Base-by-base conservation (phyloP, 2,329 filamentous ascomycete species). In the Neocatenulostroma microsporum region DNA sequence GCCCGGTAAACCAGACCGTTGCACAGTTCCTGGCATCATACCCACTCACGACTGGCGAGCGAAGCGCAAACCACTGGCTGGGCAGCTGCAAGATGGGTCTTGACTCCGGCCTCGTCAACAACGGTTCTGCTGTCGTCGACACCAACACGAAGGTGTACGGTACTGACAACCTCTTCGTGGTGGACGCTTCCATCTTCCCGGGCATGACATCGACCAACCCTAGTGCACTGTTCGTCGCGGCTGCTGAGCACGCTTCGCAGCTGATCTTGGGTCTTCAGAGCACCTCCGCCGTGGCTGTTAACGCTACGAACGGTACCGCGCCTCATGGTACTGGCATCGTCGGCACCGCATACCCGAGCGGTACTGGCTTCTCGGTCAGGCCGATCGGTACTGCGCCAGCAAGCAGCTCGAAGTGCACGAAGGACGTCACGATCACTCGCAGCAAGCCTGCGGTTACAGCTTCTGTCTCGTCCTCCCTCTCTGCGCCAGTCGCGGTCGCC, bases 131-230 rank as follows among this genome's bases (percentile, higher is more conserved):
- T 0, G 69, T 72, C 6, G 62, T 73, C 1, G 68, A 73, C 41
- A 59, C 63, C 19, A 66, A 66, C 52, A 67, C 69, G 34, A 61
- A 68, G 29, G 70, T 73, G 3, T 55, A 70, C 51, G 78, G 78
- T 23, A 82, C 74, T 0, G 75, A 82, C 49, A 82, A 82, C 58
- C 63, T 82, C 29, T 81, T 77, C 49, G 73, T 82, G 11, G 74
- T 83, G 3, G 79, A 84, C 49, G 79, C 74, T 1, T 74, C 72
- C 13, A 78, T 84, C 51, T 80, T 82, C 62, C 79, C 80, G 0
- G 80, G 80, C 44, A 73, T 82, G 47, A n/a, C n/a, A 3, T 78
- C 77, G 1, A 75, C 78, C 13, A 85, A 85, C 60, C 80, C 80
- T 2, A 73, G 75, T 32, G 72, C 76, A 1, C 70, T 75, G 27